phyloP scores from a whole-genome alignment of 768 basidiomycete genomes.

The Psilocybe cyanescens region DNA sequence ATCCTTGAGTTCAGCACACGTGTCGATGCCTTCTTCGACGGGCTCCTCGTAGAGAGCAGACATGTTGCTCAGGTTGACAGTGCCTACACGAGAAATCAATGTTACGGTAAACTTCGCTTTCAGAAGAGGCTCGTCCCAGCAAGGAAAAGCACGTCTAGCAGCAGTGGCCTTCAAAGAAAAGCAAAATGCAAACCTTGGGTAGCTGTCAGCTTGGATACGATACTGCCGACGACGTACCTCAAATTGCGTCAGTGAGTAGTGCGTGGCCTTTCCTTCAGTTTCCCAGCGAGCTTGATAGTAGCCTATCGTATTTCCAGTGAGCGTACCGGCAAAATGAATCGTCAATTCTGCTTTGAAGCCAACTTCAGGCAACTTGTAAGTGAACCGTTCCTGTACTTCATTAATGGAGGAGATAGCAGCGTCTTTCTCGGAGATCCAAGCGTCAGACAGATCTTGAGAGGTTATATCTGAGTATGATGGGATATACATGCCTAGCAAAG shows the following conservation, averaged over 20 bases:
- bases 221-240: slow-evolving; percentile 47
- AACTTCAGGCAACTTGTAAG: slow-evolving; percentile 61
- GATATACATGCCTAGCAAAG: no score
- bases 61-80: slow-evolving; percentile 89
- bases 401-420: slow-evolving; percentile 57
- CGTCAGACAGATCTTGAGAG: slow-evolving; percentile 38
- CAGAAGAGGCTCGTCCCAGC: slow-evolving; percentile 92
- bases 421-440: slow-evolving; percentile 49
- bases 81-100: slow-evolving; percentile 74
- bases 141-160: slow-evolving; percentile 82
- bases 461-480: no score
- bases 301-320: slow-evolving; percentile 78
- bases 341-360: slow-evolving; percentile 73
- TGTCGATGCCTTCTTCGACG: slow-evolving; percentile 36
- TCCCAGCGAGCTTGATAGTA: slow-evolving; percentile 78
- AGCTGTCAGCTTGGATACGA: not conserved
- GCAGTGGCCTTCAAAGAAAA: slow-evolving; percentile 68
- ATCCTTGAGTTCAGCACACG: slow-evolving; percentile 34
- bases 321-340: slow-evolving; percentile 65
- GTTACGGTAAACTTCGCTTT: slow-evolving; percentile 84
- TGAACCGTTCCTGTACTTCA: slow-evolving; percentile 64
- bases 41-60: slow-evolving; percentile 64
- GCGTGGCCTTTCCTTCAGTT: slow-evolving; percentile 62
- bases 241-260: slow-evolving; percentile 88
- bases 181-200: not conserved